Base-by-base conservation (phyloP, 768 basidiomycete genomes). In the Heimioporus sp. region DNA sequence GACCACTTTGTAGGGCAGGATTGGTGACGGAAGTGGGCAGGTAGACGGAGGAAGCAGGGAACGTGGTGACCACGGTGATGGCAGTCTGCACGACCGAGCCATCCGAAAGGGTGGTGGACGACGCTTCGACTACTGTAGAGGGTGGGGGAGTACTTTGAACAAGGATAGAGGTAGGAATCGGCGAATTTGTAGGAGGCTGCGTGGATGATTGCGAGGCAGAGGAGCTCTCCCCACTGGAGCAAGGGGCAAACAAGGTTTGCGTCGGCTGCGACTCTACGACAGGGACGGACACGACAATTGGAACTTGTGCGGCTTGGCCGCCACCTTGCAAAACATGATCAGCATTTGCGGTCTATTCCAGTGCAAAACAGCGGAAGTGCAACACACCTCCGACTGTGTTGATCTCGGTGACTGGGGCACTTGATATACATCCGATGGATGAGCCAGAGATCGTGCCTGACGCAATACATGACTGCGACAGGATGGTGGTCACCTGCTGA, bases 171-270 rank as follows among this genome's bases (percentile, higher is more conserved):
- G 69, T 63, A 4, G 62, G 54, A 15, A 61, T 24, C 4, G 60
- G 44, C 34, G 52, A 46, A 28, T 52, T 21, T 36, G 57, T 19
- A 37, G 57, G n/a, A 42, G 53, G 10, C 41, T 51, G 32, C 30
- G 34, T 20, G 38, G 52, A 15, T 9, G 61, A 21, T 53, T 54
- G 52, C 3, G 48, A 6, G 12, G 58, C 2, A 43, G 63, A 38
- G 9, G 58, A 51, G 10, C 40, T 54, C 32, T 16, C 46, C 40
- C 55, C 60, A 10, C 61, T 58, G 37, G 71, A 65, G 32, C 74
- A 75, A 16, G 76, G 56, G 8, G 72, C 73, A 52, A 72, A 80
- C 35, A 80, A 59, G 8, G 80, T 81, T 32, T 65, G 55, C 4
- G 69, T 68, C 9, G 68, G 64, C 9, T 52, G 49, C 17, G 71